Evolutionary conservation across 441 rosid species (phyloP), one percentile per base, ranked within the genome.

Genomic region (Theobroma grandiflorum): DNA sequence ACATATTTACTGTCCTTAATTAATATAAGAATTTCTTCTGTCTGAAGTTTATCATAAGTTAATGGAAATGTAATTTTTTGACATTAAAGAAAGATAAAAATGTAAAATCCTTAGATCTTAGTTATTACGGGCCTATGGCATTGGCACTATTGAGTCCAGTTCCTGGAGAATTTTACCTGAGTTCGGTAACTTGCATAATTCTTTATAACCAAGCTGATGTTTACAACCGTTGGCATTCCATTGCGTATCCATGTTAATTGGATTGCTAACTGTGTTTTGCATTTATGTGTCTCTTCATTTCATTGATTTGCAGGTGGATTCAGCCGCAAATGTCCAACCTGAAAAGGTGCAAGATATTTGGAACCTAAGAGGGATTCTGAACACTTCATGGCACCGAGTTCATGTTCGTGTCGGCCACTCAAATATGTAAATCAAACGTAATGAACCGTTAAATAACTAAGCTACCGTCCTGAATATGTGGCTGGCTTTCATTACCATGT

Each of bases 301-400:
- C 20, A 43, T 8, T 33, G 70, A 8, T 83, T 79, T 43, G 78
- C 89, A 95, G 99, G 99, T 92, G 79, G 98, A 95, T 84, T 81
- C 93, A 35, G 97, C 99, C 49, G 98, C 95, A n/a, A 97, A 97
- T 81, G 96, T 97, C 66, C 99, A 97, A 78, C 99, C 99, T 11
- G 96, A 92, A 82, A 87, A 84, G 49, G 97, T 94, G 85, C 95
- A 90, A 84, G 90, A 89, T 49, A 87, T 97, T 45, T 97, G 99
- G 98, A 97, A 97, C 88, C 86, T 95, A 85, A 92, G 98, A 87
- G 99, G 99, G 45, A 88, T 95, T 71, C 90, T 95, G 61, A 97
- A 97, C 82, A 97, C 98, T 22, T 95, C 99, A 45, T 97, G 99
- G 98, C 99, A 97, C 81, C 88, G 91, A 55, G 96, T 97, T 77